A percentile compares a stretch with the other conserved stretches of the same genome.
phyloP scores from a whole-genome alignment of 208 protist genomes.

The Leishmania gerbilli region DNA sequence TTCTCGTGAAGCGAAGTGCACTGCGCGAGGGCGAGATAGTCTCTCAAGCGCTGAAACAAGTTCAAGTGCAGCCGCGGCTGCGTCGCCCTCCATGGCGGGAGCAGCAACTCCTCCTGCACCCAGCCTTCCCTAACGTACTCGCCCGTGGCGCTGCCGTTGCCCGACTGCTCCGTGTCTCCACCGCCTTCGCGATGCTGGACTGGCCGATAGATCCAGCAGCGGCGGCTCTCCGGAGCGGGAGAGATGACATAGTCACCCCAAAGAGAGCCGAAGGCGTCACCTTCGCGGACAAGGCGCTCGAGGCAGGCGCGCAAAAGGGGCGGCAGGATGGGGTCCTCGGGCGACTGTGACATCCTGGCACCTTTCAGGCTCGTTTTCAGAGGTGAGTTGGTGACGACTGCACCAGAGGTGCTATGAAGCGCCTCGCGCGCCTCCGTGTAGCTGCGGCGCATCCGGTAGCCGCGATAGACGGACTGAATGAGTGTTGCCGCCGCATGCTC shows the following conservation, averaged over 20 bases:
- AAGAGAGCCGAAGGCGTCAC: slow-evolving; percentile 2
- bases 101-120: slow-evolving; percentile 55
- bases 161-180: slow-evolving; percentile 28
- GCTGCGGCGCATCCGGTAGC: slow-evolving; percentile 33
- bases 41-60: slow-evolving; percentile 57
- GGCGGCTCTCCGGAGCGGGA: slow-evolving; percentile 27
- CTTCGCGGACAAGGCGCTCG: slow-evolving; percentile 20
- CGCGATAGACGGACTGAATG: slow-evolving; percentile 74
- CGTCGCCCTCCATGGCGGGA: slow-evolving; percentile 48
- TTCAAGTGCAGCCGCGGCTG: slow-evolving; percentile 62
- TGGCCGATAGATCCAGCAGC: slow-evolving; percentile 32
- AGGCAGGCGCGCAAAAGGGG: slow-evolving; percentile 14
- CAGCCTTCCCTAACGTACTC: slow-evolving; percentile 42
- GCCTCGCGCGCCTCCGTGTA: slow-evolving; percentile 37
- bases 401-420: slow-evolving; percentile 7
- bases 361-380: neutral
- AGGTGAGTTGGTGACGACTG: slow-evolving; percentile 1
- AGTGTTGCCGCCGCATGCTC: slow-evolving; percentile 49
- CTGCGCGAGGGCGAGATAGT: slow-evolving; percentile 51
- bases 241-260: slow-evolving; percentile 30
- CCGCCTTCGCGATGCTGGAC: slow-evolving; percentile 19
- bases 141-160: neutral
- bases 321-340: neutral
- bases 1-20: slow-evolving; percentile 51
- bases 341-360: neutral